Evolutionary conservation across 805 yeast species (phyloP), one percentile per base, ranked within the genome.

Genomic region (Trichomonascus vanleenenianus): DNA sequence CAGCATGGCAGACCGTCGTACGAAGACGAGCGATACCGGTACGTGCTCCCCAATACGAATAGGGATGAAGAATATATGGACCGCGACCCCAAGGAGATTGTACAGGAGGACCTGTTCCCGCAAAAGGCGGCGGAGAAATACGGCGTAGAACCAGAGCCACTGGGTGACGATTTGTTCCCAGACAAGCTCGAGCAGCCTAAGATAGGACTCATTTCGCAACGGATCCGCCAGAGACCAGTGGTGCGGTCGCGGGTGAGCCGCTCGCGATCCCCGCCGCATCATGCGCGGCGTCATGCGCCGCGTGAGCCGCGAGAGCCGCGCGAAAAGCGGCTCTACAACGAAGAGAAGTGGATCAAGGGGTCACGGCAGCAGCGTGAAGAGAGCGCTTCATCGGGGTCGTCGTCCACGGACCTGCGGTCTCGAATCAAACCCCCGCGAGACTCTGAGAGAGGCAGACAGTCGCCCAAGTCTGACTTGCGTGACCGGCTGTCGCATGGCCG

Each of bases 1-100:
- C 57, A 79, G 14, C 81, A 83, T 52, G 91, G 91, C 2, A 88
- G 80, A 57, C 91, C 88, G 2, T 76, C 77, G 11, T 48, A 55
- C 22, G 48, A 46, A 22, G 58, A 42, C 41, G 50, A 59, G 44
- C 53, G 60, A 48, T 32, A 49, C 30, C 32, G 37, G 43, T 42
- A 19, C 39, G 46, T 32, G 38, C 45, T 32, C 45, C 53, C 18
- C 43, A 49, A 34, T 8, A 31, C 49, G 49, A 12, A 37, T 12
- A 37, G 40, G 38, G 47, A 37, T 31, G 30, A 33, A 15, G 39
- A 2, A 14, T 30, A 31, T 12, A 16, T 31, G 22, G 34, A 16
- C 39, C 42, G 33, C 36, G 38, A 39, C 32, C 15, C 42, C 50
- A 42, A 46, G n/a, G 22, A 52, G 12, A 39, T 41, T 12, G 62